These are phyloP conservation scores for Exophiala lecanii-corni DNA, from an alignment of 2,329 filamentous ascomycete species.

Conservation along the genomic window DNA sequence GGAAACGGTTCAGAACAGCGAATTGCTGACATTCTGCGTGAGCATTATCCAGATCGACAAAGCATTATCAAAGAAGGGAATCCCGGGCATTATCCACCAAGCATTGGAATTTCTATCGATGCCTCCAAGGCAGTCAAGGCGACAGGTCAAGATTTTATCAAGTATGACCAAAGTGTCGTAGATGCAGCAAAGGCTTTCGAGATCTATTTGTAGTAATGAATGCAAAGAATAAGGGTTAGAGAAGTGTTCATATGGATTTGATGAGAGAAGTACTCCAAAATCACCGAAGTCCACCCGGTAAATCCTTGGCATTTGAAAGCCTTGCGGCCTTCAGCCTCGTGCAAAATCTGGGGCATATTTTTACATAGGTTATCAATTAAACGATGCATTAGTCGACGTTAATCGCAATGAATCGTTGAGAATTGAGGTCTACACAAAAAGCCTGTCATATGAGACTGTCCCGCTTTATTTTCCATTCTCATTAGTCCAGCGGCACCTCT, in stretches of 20 bases:
- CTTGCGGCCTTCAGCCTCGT: neutral
- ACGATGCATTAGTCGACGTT: no score
- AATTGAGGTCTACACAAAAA: no score
- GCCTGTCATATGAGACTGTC: no score
- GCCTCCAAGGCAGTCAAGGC: conserved; percentile 4
- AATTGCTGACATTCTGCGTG: neutral
- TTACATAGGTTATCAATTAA: no score
- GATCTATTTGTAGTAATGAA: conserved; percentile 2
- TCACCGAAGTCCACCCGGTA: neutral
- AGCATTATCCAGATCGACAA: conserved; percentile 1
- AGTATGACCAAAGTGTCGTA: neutral
- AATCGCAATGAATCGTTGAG: no score
- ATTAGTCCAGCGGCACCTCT: no score
- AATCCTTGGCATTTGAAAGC: neutral
- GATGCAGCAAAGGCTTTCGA: conserved; percentile 4
- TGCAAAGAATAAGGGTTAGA: neutral
- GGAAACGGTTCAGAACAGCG: neutral
- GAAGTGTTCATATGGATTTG: neutral
- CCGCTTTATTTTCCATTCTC: no score
- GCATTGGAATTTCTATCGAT: neutral
- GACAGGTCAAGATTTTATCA: conserved; percentile 3
- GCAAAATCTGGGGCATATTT: neutral
- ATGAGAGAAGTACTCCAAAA: neutral
- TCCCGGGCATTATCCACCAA: neutral
- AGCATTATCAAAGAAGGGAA: neutral